Evolutionary conservation across 257 asterid genomes (phyloP), one percentile per base, ranked within the genome.

Genomic region (Paulownia fortunei): DNA sequence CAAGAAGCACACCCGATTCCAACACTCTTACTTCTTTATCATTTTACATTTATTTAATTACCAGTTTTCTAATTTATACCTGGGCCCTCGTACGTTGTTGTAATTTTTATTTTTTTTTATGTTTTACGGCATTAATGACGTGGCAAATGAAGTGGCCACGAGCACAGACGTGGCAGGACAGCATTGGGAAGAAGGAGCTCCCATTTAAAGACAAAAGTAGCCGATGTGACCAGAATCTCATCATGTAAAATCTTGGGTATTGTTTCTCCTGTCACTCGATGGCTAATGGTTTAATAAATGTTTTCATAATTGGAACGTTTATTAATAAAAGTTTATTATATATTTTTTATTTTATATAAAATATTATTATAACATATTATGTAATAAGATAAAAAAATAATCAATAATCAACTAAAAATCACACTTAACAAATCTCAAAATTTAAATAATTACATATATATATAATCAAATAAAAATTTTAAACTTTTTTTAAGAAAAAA

Each of bases 161-260:
- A 2, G 0, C 8, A 5, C 3, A 3, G 51, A 70, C 49, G 64
- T 83, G 86, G 73, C 67, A 6, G 0, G 0, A 2, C 24, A 0
- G 56, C 0, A 79, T 79, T 79, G 86, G 86, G 11, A 2, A 23
- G 5, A 0, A 15, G 69, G 3, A 51, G 66, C 26, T 51, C 51
- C 59, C 9, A 24, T n/a, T 71, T 76, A 77, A 68, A 19, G 81
- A 75, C 79, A 44, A 70, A 69, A 72, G 76, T 61, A 77, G 80
- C 63, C 82, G 72, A 72, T 66, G 68, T 37, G 80, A 77, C 80
- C 49, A 47, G 63, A 82, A 72, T 77, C 73, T 63, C 79, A 70
- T 76, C 84, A 69, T 69, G 52, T 60, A 59, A 42, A 59, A 19
- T 46, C 36, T 42, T 76, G 69, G 75, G 21, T 47, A 30, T 75